Evolutionary conservation across 2,329 filamentous ascomycete genomes (phyloP).

Genomic region (Thyridium curvatum): DNA sequence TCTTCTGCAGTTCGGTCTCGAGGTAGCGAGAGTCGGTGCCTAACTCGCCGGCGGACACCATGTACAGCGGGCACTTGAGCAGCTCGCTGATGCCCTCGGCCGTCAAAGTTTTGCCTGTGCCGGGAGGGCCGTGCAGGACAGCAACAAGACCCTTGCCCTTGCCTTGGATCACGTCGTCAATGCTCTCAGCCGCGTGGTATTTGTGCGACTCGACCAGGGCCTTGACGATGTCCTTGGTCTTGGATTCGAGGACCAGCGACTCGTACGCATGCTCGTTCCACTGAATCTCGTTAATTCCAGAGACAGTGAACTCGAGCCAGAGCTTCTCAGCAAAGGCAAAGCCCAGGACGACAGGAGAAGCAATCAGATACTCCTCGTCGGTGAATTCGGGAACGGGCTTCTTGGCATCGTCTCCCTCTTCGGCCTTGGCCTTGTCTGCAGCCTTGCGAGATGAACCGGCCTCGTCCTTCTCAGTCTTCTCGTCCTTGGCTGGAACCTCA

Average conservation of each 20-base stretch:
- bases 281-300: constrained; percentile 69
- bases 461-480: constrained; percentile 7
- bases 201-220: constrained; percentile 81
- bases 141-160: constrained; percentile 81
- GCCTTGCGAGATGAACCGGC: constrained; percentile 1
- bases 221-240: constrained; percentile 63
- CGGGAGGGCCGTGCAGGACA: constrained; percentile 78
- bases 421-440: constrained; percentile 14
- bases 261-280: constrained; percentile 83
- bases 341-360: constrained; percentile 77
- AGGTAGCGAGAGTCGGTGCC: constrained; percentile 70
- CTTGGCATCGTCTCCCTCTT: constrained; percentile 17
- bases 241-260: constrained; percentile 64
- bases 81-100: constrained; percentile 82
- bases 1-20: constrained; percentile 73
- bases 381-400: constrained; percentile 51
- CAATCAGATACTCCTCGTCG: constrained; percentile 78
- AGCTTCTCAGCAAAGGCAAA: constrained; percentile 85
- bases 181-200: constrained; percentile 72
- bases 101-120: constrained; percentile 83
- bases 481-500: constrained; percentile 30
- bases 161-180: constrained; percentile 76
- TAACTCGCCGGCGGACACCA: constrained; percentile 75
- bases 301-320: constrained; percentile 84
- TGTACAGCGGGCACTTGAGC: constrained; percentile 75